Evolutionary conservation across 345 rosid species (phyloP).

Genomic region (Combretum micranthum): DNA sequence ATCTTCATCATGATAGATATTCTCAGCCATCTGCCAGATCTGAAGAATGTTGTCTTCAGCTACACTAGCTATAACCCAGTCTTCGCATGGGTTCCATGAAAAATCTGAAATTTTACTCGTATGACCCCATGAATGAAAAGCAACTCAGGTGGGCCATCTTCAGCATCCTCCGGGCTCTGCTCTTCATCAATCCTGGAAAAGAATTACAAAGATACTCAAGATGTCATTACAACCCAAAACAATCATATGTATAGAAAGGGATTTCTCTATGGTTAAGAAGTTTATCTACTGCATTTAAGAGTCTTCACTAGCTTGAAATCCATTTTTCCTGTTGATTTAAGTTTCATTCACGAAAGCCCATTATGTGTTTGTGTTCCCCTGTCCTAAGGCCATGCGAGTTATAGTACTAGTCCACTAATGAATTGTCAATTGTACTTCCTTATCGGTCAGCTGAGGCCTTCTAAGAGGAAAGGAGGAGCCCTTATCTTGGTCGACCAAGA

Average conservation of each 20-base stretch:
- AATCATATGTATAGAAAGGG: background rate
- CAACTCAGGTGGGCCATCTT: conserved; percentile 99
- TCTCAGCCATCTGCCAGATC: conserved; percentile 99
- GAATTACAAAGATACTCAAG: background rate
- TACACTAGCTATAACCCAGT: conserved; percentile 94
- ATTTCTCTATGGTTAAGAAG: too few relatives aligned
- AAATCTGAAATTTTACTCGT: conserved; percentile 97
- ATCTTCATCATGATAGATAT: conserved; percentile 95
- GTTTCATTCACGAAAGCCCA: too few relatives aligned
- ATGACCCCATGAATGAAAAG: conserved; percentile 99
- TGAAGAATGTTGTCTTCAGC: conserved; percentile 99
- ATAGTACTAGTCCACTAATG: too few relatives aligned
- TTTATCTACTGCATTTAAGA: too few relatives aligned
- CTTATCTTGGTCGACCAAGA: too few relatives aligned
- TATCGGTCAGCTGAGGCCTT: too few relatives aligned
- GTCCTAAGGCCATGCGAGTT: too few relatives aligned
- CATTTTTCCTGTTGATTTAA: too few relatives aligned
- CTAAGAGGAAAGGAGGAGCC: too few relatives aligned
- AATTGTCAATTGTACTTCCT: too few relatives aligned
- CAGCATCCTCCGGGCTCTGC: conserved; percentile 79
- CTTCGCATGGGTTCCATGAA: conserved; percentile 99
- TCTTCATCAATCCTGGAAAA: conserved; percentile 61
- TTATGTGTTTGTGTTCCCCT: too few relatives aligned
- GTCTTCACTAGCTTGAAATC: too few relatives aligned
- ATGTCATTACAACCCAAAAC: background rate